Evolutionary conservation across 1,139 yeast species (phyloP), one percentile per base, ranked within the genome.

Genomic region (Scheffersomyces lignicola): DNA sequence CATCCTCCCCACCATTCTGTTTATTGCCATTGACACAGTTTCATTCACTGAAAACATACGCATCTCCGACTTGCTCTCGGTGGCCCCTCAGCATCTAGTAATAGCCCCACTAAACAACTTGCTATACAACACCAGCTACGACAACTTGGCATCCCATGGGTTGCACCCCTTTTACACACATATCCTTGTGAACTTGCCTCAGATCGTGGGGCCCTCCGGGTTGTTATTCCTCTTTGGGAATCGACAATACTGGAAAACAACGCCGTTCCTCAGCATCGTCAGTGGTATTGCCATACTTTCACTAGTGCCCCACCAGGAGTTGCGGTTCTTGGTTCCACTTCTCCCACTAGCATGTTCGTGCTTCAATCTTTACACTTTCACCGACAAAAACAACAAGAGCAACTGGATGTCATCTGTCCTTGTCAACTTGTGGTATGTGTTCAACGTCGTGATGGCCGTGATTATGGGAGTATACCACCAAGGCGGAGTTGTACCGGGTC

Each of bases 401-500:
- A 40, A 36, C 41, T 47, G 20, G 42, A 45, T 47, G 37, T 44
- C n/a, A 13, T 25, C 42, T 22, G 46, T 33, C 47, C 43, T n/a
- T 51, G 49, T n/a, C 23, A 51, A 56, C 25, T 36, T 58, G 0
- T 88, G 96, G 94, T 62, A 83, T 24, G 40, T 63, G 0, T 94
- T 86, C 64, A 90, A 90, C 52, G 14, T 73, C 0, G 26, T 65
- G 0, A 59, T 87, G 69, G 76, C 80, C 1, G 29, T 80, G 0
- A 45, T 90, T 1, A 81, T 87, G 84, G 97, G 97, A 0, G 56
- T 79, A 0, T 68, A 78, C 17, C 98, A 94, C 50, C 98, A 94
- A 62, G 90, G 94, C 26, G 99, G 98, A 1, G 79, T 92, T 0
- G 65, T 92, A 0, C 83, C 88, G 0, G 83, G 83, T 0, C 65